A percentile compares a stretch with the other conserved stretches of the same genome.
Conservation (phyloP, 2,329 filamentous ascomycete genomes). For the Colletotrichum neosansevieriae region DNA sequence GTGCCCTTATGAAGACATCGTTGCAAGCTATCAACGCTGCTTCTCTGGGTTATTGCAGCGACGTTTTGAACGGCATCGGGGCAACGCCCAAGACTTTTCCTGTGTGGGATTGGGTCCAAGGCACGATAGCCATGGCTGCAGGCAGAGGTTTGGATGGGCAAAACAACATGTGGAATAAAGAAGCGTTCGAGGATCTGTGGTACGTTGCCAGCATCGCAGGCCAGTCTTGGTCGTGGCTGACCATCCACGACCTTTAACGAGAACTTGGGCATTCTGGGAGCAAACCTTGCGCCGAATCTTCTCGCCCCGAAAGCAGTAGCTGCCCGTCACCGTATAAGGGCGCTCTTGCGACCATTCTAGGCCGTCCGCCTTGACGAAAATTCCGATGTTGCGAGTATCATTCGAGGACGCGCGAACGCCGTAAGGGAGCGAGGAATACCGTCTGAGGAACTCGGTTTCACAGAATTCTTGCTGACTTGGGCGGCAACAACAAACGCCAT, state of each 20-base stretch:
- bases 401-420: constrained; percentile 45
- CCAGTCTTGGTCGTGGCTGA: not conserved
- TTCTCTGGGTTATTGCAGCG: constrained; percentile 51
- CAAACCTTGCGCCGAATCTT: constrained; percentile 45
- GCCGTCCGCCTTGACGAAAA: constrained; percentile 43
- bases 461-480: constrained; percentile 49
- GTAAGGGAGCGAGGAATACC: constrained; percentile 48
- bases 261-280: constrained; percentile 45
- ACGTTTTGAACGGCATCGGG: constrained; percentile 45
- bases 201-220: constrained; percentile 39
- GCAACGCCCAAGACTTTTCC: constrained; percentile 46
- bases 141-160: constrained; percentile 56
- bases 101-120: constrained; percentile 54
- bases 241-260: constrained; percentile 44
- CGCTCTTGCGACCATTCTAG: constrained; percentile 48
- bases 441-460: constrained; percentile 44
- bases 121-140: constrained; percentile 53
- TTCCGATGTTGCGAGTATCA: constrained; percentile 46
- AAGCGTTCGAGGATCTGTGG: constrained; percentile 52
- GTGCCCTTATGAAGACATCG: constrained; percentile 48
- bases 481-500: constrained; percentile 52
- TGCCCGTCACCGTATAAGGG: constrained; percentile 42
- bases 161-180: constrained; percentile 49
- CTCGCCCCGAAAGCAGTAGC: constrained; percentile 44
- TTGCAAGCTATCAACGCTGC: constrained; percentile 51